Evolutionary conservation across 805 yeast species (phyloP), one percentile per base, ranked within the genome.

Genomic region (Metschnikowia proteae): DNA sequence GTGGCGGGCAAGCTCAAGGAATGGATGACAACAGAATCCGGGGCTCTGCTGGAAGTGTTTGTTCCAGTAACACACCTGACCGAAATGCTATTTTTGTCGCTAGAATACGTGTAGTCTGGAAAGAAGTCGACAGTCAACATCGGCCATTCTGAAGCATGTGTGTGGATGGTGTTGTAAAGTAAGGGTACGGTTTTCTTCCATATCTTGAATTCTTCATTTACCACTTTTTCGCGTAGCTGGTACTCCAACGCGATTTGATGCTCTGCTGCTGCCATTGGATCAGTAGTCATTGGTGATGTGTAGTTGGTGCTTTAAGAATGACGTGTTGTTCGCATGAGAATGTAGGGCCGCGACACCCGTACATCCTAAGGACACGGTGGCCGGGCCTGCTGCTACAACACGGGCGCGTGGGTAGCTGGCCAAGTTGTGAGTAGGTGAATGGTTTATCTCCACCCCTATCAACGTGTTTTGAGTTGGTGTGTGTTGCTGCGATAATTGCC

Each of bases 141-240:
- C 1, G 96, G 95, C 79, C 83, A 83, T 45, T 81, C 77, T 26
- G 83, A 68, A 6, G 85, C 81, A 42, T 78, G 78, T 3, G 94
- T 84, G 53, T 86, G 83, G 40, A 88, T 71, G 52, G 84, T 78
- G 56, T 84, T 87, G 65, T 88, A 88, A 51, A 88, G 70, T 55
- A 86, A 71, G 3, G 95, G 96, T 10, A 86, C 84, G 1, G 92
- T 79, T 60, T 88, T 87, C 63, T 88, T 88, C 96, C 96, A 88
- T 49, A 83, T 70, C 56, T 75, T 75, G 72, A 78, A 86, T 67
- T 86, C 94, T 65, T 86, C 95, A 58, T 86, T 86, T 52, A 76
- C 73, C 7, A 84, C 65, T 60, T 85, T 86, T 58, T 83, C 87
- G 43, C 74, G 72, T 44, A 74, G 68, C 56, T 80, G 83, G 58